phyloP scores from a whole-genome alignment of 2,329 filamentous ascomycete genomes.

The Stagonosporopsis rhizophila region DNA sequence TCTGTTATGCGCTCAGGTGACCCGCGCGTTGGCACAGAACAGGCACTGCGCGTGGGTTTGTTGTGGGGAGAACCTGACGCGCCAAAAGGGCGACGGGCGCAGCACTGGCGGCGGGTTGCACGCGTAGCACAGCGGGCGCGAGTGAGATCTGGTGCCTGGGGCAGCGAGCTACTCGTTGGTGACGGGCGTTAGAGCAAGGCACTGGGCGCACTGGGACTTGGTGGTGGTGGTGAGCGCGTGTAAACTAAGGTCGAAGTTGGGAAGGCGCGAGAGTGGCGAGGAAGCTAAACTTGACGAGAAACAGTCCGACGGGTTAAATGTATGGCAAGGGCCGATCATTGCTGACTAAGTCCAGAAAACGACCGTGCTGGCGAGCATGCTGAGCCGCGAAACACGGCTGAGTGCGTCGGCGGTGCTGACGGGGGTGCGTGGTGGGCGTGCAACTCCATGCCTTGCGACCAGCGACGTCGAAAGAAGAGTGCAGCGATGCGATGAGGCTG shows the following conservation, averaged over 20 bases:
- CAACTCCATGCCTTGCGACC: conserved; percentile 21
- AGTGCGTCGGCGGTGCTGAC: conserved; percentile 16
- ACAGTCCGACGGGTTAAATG: conserved; percentile 23
- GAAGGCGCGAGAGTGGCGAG: conserved; percentile 44
- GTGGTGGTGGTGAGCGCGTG: conserved; percentile 34
- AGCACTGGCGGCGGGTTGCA: conserved; percentile 41
- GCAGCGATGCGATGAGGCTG: conserved; percentile 40
- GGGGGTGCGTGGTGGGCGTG: conserved; percentile 10
- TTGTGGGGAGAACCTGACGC: conserved; percentile 29
- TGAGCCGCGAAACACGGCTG: conserved; percentile 13
- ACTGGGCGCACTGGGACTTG: conserved; percentile 27
- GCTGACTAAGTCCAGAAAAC: conserved; percentile 32
- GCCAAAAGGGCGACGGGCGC: conserved; percentile 27
- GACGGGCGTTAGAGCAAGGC: conserved; percentile 40
- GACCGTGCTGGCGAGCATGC: conserved; percentile 7
- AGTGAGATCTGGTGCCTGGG: conserved; percentile 31
- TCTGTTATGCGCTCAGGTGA: conserved; percentile 28
- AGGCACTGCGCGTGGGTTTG: conserved; percentile 14
- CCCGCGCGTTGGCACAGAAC: conserved; percentile 21
- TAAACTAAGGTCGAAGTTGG: conserved; percentile 47
- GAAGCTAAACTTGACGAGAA: conserved; percentile 26
- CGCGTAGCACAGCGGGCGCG: conserved; percentile 33
- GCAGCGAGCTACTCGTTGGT: conserved; percentile 28
- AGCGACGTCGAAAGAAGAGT: conserved; percentile 35
- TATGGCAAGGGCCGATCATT: conserved; percentile 21